Evolutionary conservation across 1,284 basidiomycete genomes (phyloP).

Genomic region (Apiotrichum gamsii): DNA sequence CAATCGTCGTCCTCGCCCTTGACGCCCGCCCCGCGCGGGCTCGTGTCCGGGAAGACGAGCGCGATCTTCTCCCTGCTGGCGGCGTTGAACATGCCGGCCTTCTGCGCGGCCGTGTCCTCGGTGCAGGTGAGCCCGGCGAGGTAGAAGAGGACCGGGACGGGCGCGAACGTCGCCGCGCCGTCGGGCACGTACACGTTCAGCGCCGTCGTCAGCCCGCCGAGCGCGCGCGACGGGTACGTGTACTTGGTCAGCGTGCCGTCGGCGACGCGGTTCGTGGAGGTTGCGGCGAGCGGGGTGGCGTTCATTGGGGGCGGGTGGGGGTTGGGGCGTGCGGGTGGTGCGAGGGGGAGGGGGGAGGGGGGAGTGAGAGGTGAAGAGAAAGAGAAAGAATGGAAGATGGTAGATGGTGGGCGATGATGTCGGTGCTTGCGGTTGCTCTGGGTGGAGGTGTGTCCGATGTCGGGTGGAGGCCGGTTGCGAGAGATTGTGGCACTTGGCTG

Average conservation of each 20-base stretch:
- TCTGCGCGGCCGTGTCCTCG: constrained; percentile 91
- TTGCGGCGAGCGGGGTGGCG: constrained; percentile 58
- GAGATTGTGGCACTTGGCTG: too few relatives aligned
- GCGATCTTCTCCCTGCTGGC: constrained; percentile 80
- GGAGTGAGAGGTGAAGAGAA: background rate
- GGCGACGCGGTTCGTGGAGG: constrained; percentile 73
- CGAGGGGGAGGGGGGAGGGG: background rate
- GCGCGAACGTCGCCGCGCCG: constrained; percentile 53
- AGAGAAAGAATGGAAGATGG: background rate
- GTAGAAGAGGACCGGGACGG: constrained; percentile 80
- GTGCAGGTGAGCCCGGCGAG: constrained; percentile 91
- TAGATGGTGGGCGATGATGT: background rate
- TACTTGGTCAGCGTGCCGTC: constrained; percentile 77
- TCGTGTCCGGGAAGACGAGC: constrained; percentile 92
- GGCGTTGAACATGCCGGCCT: constrained; percentile 73
- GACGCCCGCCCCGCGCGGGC: constrained; percentile 84
- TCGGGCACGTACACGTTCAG: constrained; percentile 89
- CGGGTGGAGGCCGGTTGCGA: too few relatives aligned
- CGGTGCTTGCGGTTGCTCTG: background rate
- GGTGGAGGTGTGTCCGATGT: too few relatives aligned
- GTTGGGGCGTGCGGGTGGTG: background rate
- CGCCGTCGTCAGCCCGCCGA: constrained; percentile 71
- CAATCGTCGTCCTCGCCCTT: constrained; percentile 80
- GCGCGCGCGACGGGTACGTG: constrained; percentile 69
- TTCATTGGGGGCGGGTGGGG: constrained; percentile 35